Conservation (phyloP, 441 rosid genomes). For the Pelargonium fulgidum region DNA sequence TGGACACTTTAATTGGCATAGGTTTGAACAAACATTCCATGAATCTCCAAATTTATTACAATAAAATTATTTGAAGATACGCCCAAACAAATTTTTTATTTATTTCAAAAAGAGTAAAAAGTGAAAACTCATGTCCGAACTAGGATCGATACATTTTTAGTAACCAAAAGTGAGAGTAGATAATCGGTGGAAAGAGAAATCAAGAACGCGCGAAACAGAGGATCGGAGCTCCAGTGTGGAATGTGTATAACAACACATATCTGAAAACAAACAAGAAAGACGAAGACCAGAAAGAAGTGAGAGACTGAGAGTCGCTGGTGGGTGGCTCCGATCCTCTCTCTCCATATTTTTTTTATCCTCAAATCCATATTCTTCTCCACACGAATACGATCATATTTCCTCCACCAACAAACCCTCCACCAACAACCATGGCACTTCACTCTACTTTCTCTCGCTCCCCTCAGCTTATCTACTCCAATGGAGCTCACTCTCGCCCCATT, state of each 20-base stretch:
- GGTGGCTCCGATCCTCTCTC: slow-evolving; percentile 13
- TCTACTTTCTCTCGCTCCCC: slow-evolving; percentile 50
- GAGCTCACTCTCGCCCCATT: slow-evolving; percentile 40
- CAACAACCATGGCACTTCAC: slow-evolving; percentile 43
- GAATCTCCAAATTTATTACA: too few relatives aligned
- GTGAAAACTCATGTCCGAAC: too few relatives aligned
- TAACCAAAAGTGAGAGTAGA: too few relatives aligned
- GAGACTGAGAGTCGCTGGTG: slow-evolving; percentile 11
- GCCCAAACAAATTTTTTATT: too few relatives aligned
- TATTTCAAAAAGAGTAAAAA: too few relatives aligned
- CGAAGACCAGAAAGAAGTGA: slow-evolving; percentile 9
- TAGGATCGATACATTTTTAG: too few relatives aligned
- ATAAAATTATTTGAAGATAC: too few relatives aligned
- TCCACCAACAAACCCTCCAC: slow-evolving; percentile 5
- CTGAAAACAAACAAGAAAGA: neutral
- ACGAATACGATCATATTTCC: neutral
- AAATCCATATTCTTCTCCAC: slow-evolving; percentile 5
- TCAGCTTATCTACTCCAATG: slow-evolving; percentile 30
- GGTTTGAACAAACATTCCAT: too few relatives aligned
- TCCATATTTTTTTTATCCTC: neutral
- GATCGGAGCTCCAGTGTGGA: neutral
- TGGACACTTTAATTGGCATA: too few relatives aligned
- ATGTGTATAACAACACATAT: slow-evolving; percentile 4
- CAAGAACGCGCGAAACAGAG: neutral
- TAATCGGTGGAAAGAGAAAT: neutral